Evolutionary conservation across 768 basidiomycete species (phyloP), one percentile per base, ranked within the genome.

Genomic region (Auricularia sp.): DNA sequence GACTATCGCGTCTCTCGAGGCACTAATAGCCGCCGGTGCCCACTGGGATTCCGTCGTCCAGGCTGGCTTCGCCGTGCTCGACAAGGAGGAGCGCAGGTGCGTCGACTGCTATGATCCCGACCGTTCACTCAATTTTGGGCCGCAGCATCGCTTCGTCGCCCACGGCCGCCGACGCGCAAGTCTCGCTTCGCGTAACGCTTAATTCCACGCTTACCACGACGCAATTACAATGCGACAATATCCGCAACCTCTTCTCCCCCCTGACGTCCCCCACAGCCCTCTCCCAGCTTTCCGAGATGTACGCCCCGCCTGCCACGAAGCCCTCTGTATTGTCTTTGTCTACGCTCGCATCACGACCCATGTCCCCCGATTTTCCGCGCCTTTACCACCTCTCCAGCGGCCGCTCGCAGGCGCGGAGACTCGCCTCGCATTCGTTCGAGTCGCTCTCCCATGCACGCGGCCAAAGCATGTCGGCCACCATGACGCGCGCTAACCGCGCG

Each of bases 271-370:
- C 88, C 6, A 73, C 81, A 14, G 86, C 89, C 68, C 77, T 92
- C n/a, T 80, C 86, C 10, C 91, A 90, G 71, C 80, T 94, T 11
- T 79, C 88, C 11, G 91, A 91, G 75, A 94, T 94, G 92, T 94
- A 94, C 73, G 89, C 90, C 0, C 91, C 92, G 4, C 82, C 90
- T 0, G 89, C 87, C 0, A 64, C 54, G 54, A 63, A 65, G 21
- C 65, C 42, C 47, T 62, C 65, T 33, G 47, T 51, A 51, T 51
- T 62, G 62, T 42, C 39, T 42, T 8, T 54, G 33, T 63, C 66
- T 44, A 42, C 79, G 18, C 67, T 73, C 47, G 78, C 35, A 58
- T 16, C 39, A 64, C 72, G 81, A 63, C 83, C 82, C 0, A 77
- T 81, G 67, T 82, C 84, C 66, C 74, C 79, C 37, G 68, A 76